These are phyloP conservation scores for Aspergillus heteromorphus DNA, from an alignment of 495 filamentous ascomycete genomes.

Conservation along the genomic window DNA sequence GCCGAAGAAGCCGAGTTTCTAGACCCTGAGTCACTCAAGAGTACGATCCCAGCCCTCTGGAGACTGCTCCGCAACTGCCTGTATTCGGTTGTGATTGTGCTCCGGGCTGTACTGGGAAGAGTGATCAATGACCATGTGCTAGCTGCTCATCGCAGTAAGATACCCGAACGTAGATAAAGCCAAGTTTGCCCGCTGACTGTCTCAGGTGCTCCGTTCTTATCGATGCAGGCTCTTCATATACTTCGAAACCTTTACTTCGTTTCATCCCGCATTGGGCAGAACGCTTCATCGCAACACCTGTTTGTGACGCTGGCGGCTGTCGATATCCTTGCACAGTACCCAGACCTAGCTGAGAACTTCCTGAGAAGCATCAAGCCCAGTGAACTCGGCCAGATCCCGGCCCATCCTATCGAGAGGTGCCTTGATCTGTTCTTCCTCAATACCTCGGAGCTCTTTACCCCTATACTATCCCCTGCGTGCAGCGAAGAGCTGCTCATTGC, in stretches of 20 bases:
- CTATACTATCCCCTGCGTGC: constrained; percentile 55
- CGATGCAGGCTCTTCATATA: constrained; percentile 68
- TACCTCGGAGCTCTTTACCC: constrained; percentile 76
- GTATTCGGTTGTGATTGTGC: constrained; percentile 70
- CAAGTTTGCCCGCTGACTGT: not conserved
- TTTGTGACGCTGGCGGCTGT: constrained; percentile 88
- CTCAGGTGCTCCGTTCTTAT: constrained; percentile 61
- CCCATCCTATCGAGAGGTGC: constrained; percentile 69
- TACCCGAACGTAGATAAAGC: not conserved
- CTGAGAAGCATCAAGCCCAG: constrained; percentile 56
- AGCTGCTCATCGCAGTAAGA: constrained; percentile 51
- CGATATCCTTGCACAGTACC: constrained; percentile 75
- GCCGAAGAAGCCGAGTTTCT: constrained; percentile 68
- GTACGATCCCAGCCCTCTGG: constrained; percentile 75
- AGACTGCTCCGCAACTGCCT: constrained; percentile 72
- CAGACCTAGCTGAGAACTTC: constrained; percentile 63
- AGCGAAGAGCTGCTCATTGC: constrained; percentile 71
- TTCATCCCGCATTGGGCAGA: constrained; percentile 68
- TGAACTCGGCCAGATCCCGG: constrained; percentile 59
- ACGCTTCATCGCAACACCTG: constrained; percentile 70
- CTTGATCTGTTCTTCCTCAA: constrained; percentile 92
- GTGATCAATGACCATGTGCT: constrained; percentile 52
- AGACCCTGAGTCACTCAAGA: constrained; percentile 60
- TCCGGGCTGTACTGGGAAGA: constrained; percentile 68
- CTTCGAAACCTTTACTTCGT: constrained; percentile 87